phyloP scores from a whole-genome alignment of 352 stramenopile species.

The Phytophthora europaea region DNA sequence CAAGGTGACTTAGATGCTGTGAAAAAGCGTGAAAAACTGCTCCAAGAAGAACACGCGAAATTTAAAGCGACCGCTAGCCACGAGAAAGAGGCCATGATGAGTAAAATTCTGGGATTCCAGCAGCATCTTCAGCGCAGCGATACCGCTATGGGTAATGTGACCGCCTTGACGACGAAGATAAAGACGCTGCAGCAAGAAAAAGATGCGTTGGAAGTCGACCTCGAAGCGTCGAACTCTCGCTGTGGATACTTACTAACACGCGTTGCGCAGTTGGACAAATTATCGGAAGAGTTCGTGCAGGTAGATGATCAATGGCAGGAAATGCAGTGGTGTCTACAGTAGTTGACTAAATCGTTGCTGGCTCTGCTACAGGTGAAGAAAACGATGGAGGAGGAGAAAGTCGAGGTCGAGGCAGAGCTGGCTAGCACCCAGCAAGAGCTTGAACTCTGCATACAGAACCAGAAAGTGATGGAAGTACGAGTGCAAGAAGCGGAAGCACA shows the following conservation, averaged over 20 bases:
- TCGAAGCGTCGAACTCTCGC: constrained; percentile 18
- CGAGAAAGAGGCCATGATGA: constrained; percentile 66
- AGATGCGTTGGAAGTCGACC: constrained; percentile 21
- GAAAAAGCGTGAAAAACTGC: constrained; percentile 59
- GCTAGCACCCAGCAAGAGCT: constrained; percentile 22
- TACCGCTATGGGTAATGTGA: constrained; percentile 32
- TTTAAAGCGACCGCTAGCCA: constrained; percentile 48
- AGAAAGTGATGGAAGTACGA: constrained; percentile 8
- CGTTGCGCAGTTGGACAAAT: constrained; percentile 21
- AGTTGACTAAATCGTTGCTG: constrained; percentile 6
- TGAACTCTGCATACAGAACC: constrained; percentile 9
- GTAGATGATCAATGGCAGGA: constrained; percentile 4
- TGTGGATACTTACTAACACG: constrained; percentile 22
- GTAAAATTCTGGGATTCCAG: constrained; percentile 69
- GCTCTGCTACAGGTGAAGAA: constrained; percentile 28
- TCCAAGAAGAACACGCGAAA: constrained; percentile 62
- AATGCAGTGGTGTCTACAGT: not conserved
- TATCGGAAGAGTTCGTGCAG: constrained; percentile 34
- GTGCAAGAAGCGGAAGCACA: constrained; percentile 24
- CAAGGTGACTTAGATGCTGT: constrained; percentile 64
- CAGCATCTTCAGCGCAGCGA: constrained; percentile 54
- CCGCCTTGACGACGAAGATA: constrained; percentile 48
- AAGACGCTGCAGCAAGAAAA: constrained; percentile 46
- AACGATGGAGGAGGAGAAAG: constrained; percentile 29
- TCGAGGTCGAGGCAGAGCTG: constrained; percentile 23